Conservation (phyloP, 1,139 yeast species). For the Candida pseudoviswanathii region DNA sequence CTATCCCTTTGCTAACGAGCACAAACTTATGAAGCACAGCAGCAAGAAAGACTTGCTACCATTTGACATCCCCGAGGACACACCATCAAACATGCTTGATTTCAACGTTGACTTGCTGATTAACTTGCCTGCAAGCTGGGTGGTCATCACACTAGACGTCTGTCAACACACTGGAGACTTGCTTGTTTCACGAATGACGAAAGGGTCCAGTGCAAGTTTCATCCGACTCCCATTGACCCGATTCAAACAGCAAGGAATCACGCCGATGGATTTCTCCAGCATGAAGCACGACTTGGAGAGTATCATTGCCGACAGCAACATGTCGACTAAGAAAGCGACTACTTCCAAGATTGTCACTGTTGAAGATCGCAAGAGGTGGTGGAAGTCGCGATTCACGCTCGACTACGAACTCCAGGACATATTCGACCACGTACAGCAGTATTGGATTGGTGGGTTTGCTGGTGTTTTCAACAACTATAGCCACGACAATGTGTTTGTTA, state of each 20-base stretch:
- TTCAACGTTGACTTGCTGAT: constrained; percentile 21
- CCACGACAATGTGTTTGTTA: constrained; percentile 26
- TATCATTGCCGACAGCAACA: constrained; percentile 62
- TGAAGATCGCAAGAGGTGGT: constrained; percentile 74
- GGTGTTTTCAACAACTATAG: constrained; percentile 53
- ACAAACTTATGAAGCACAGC: constrained; percentile 11
- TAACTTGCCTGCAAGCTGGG: constrained; percentile 54
- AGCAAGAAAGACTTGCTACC: constrained; percentile 17
- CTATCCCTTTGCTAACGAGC: constrained; percentile 37
- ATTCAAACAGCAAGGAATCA: constrained; percentile 46
- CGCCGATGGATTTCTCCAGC: constrained; percentile 45
- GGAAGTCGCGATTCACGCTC: constrained; percentile 66
- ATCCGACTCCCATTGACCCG: constrained; percentile 64
- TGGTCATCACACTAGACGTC: constrained; percentile 63
- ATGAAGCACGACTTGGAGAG: constrained; percentile 46
- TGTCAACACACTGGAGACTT: constrained; percentile 61
- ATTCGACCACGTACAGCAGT: constrained; percentile 59
- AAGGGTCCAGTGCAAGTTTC: constrained; percentile 42
- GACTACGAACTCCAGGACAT: constrained; percentile 59
- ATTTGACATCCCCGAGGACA: neutral
- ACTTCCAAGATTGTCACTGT: constrained; percentile 55
- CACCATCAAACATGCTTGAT: neutral
- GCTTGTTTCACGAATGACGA: constrained; percentile 49
- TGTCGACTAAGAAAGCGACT: constrained; percentile 55
- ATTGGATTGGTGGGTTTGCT: constrained; percentile 83